Evolutionary conservation across 2,329 filamentous ascomycete genomes (phyloP).

Genomic region (Beauveria scarabaeidicola): DNA sequence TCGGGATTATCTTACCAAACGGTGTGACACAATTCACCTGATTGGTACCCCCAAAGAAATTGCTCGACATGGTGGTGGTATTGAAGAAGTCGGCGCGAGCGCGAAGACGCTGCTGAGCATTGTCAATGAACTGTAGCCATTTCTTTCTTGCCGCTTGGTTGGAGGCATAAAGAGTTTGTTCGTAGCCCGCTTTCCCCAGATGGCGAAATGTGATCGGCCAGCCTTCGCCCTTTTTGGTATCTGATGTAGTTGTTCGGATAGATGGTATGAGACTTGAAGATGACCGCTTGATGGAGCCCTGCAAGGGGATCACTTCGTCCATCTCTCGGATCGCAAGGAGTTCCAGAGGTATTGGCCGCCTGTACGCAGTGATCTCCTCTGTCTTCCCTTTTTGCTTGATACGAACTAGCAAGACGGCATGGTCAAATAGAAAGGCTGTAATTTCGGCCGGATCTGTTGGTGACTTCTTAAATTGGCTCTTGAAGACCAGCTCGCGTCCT

Average conservation of each 20-base stretch:
- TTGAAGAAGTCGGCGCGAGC: constrained; percentile 90
- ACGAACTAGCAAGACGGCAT: constrained; percentile 84
- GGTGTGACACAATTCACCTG: constrained; percentile 92
- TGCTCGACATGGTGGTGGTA: constrained; percentile 50
- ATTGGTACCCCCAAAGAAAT: constrained; percentile 58
- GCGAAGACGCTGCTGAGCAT: constrained; percentile 77
- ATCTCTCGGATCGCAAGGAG: constrained; percentile 90
- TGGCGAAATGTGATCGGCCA: constrained; percentile 96
- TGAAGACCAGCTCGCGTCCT: constrained; percentile 85
- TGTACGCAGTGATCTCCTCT: constrained; percentile 91
- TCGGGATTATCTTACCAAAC: constrained; percentile 53
- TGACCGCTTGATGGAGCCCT: constrained; percentile 74
- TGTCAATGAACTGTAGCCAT: constrained; percentile 93
- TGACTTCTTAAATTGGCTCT: constrained; percentile 87
- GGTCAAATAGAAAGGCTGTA: constrained; percentile 91
- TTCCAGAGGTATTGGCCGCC: constrained; percentile 87
- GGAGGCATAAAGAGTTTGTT: constrained; percentile 78
- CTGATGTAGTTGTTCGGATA: constrained; percentile 36
- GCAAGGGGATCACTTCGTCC: constrained; percentile 83
- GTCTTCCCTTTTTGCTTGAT: constrained; percentile 87
- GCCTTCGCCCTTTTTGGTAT: constrained; percentile 60
- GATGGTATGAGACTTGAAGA: constrained; percentile 72
- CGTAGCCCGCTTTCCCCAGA: constrained; percentile 91
- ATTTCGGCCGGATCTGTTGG: constrained; percentile 84
- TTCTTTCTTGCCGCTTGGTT: constrained; percentile 84